Evolutionary conservation across 257 asterid genomes (phyloP), one percentile per base, ranked within the genome.

Genomic region (Eustoma russellianum): DNA sequence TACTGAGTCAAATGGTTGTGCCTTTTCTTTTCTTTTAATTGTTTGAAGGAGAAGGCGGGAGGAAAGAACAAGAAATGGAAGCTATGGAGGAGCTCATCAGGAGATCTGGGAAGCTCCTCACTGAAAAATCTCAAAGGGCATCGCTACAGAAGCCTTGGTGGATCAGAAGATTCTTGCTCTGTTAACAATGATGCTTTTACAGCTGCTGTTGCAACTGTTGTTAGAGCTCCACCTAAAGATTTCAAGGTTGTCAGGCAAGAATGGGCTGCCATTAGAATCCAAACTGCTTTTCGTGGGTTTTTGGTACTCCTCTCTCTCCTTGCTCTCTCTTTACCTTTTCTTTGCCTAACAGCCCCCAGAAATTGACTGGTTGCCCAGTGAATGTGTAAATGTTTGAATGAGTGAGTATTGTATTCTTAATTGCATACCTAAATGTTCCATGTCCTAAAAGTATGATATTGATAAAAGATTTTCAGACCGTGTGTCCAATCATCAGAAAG

Each of bases 191-290:
- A 80, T 43, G 94, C 94, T 55, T 91, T 57, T 66, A 67, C 44
- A 54, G 96, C 95, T 53, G 94, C 98, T 16, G 82, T 87, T 34
- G 94, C 94, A 17, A 67, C 95, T 51, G 94, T 91, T n/a, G 94
- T 84, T 6, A 74, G 96, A 56, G 96, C 96, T 52, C 87, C 81
- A 64, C 94, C 96, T 7, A 87, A 82, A 50, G 96, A 87, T 69
- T 91, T 91, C 70, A 76, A 59, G 67, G 86, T 52, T 53, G 95
- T 91, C 13, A 79, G 78, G 70, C 77, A 80, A 66, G 95, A 91
- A 77, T 91, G 96, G 94, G 96, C 94, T 45, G 95, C 96, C 61
- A 87, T 87, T 41, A 77, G 95, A 60, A 87, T 91, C 69, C 95
- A 91, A 73, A 84, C 94, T 60, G 80, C 95, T 15, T 87, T 91